Evolutionary conservation across 495 filamentous ascomycete species (phyloP).

Genomic region (Xylaria acuta): DNA sequence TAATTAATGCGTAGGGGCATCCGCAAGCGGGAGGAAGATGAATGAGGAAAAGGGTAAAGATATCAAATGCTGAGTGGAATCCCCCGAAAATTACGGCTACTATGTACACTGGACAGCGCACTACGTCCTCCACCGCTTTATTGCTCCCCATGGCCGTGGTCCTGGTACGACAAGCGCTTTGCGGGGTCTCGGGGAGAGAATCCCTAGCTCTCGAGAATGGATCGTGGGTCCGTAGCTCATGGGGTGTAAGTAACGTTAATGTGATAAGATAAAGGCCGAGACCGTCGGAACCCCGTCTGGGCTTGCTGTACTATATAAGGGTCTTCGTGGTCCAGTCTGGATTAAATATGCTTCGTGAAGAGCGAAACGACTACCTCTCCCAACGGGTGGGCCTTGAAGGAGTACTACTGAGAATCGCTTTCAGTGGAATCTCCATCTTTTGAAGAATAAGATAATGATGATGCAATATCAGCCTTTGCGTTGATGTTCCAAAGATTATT

Average conservation of each 20-base stretch:
- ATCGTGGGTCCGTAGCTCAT: slow-evolving; percentile 11
- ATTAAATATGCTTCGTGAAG: neutral
- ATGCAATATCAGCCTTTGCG: neutral
- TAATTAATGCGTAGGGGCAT: neutral
- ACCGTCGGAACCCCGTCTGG: neutral
- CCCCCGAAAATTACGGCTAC: neutral
- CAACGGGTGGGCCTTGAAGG: neutral
- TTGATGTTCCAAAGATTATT: neutral
- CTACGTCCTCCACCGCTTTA: neutral
- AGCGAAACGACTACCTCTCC: neutral
- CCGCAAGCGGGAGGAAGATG: neutral
- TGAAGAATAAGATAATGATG: neutral
- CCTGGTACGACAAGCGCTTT: slow-evolving; percentile 20
- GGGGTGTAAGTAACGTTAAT: slow-evolving; percentile 14
- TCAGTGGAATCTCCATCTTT: neutral
- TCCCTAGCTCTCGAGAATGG: neutral
- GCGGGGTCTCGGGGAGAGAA: neutral
- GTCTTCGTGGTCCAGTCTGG: neutral
- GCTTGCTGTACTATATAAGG: neutral
- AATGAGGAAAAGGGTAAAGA: neutral
- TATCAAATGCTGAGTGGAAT: neutral
- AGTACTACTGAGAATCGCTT: neutral
- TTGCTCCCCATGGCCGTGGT: slow-evolving; percentile 19
- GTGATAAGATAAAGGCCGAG: neutral
- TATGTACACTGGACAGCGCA: no score